phyloP scores from a whole-genome alignment of 441 rosid genomes.

The Macaranga tanarius region DNA sequence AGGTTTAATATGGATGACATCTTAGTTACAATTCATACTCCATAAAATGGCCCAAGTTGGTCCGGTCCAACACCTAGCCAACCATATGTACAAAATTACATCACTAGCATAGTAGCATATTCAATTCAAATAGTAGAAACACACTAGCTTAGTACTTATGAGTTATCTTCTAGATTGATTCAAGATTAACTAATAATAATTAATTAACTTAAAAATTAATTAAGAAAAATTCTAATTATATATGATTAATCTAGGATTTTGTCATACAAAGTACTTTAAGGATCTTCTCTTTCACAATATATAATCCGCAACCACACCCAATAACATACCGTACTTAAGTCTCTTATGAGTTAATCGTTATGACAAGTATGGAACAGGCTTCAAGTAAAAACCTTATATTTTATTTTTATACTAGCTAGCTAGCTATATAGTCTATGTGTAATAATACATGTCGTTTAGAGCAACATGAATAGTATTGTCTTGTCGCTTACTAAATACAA shows the following conservation, averaged over 20 bases:
- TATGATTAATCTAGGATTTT: neutral
- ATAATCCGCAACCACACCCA: constrained; percentile 5
- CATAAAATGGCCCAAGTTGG: constrained; percentile 29
- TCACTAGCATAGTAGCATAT: neutral
- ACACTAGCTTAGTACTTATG: neutral
- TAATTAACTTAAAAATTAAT: neutral
- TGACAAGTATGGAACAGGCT: constrained; percentile 18
- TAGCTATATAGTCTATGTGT: too few species aligned
- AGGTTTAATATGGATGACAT: constrained; percentile 26
- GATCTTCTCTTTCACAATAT: constrained; percentile 10
- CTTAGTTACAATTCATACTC: constrained; percentile 34
- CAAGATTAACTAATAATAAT: neutral
- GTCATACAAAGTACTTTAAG: neutral
- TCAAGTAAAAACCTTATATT: neutral
- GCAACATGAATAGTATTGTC: too few species aligned
- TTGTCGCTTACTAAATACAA: too few species aligned
- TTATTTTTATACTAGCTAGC: too few species aligned
- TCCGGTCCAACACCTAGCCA: constrained; percentile 40
- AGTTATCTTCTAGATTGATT: constrained; percentile 5
- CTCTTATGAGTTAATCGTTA: too few species aligned
- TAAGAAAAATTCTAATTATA: too few species aligned
- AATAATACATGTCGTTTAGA: too few species aligned
- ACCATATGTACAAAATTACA: constrained; percentile 11
- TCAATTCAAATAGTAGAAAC: neutral
- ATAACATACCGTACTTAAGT: constrained; percentile 6